A percentile compares a stretch with the other conserved stretches of the same genome.
phyloP scores from a whole-genome alignment of 306 rosid species.

The Cicer pinnatifidum region DNA sequence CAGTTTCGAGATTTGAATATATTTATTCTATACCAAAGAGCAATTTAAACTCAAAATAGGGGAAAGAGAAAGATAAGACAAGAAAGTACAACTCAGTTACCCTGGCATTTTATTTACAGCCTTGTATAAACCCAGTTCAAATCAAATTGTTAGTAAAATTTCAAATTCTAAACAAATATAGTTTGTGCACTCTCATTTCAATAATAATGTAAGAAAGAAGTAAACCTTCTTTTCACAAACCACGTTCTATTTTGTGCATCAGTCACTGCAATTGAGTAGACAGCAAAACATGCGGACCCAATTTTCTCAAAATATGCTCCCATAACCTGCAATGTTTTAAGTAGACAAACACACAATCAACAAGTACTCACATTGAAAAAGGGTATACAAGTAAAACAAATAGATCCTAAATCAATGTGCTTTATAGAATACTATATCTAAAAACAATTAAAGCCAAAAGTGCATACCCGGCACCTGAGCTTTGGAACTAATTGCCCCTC shows the following conservation, averaged over 20 bases:
- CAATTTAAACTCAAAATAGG: constrained; percentile 32
- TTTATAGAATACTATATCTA: constrained; percentile 22
- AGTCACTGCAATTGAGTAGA: constrained; percentile 88
- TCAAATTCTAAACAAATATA: constrained; percentile 12
- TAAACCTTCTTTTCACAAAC: constrained; percentile 95
- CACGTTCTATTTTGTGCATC: constrained; percentile 85
- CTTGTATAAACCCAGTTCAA: constrained; percentile 28
- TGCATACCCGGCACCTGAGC: constrained; percentile 89
- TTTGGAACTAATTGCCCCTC: constrained; percentile 74
- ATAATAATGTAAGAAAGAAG: constrained; percentile 41
- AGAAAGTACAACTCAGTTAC: constrained; percentile 24
- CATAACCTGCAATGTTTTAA: constrained; percentile 70
- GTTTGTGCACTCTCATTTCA: constrained; percentile 22
- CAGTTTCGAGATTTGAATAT: constrained; percentile 27
- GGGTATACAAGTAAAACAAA: neutral
- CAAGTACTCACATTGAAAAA: constrained; percentile 13
- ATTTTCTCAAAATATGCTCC: constrained; percentile 93
- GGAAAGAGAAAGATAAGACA: constrained; percentile 31
- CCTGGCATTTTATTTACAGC: constrained; percentile 19
- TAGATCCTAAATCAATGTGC: constrained; percentile 9
- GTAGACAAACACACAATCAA: constrained; percentile 42
- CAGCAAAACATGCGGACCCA: constrained; percentile 93
- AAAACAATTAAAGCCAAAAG: constrained; percentile 38
- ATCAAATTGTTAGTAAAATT: constrained; percentile 19
- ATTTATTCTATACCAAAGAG: constrained; percentile 14